These are phyloP conservation scores for Alternaria gaisen DNA, from an alignment of 2,329 filamentous ascomycete genomes.

Conservation along the genomic window DNA sequence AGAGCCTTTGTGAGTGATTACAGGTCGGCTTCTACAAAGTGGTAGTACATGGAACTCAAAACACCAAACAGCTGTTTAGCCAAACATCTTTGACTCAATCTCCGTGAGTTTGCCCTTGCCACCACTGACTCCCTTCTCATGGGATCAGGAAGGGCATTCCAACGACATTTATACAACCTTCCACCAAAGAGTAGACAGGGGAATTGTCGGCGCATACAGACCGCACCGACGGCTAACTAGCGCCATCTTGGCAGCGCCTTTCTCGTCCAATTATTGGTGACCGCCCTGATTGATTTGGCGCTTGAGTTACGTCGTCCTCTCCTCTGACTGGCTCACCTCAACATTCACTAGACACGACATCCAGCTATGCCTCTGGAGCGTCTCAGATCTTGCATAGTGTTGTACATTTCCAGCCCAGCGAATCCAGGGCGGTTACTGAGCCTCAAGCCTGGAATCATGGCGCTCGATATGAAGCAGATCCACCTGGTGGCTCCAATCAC, in stretches of 20 bases:
- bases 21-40: background rate
- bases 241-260: conserved; percentile 15
- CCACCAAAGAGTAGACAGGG: conserved; percentile 3
- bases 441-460: conserved; percentile 41
- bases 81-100: background rate
- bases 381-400: conserved; percentile 48
- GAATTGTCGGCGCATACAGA: conserved; percentile 18
- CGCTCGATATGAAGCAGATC: conserved; percentile 43
- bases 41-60: background rate
- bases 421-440: conserved; percentile 50
- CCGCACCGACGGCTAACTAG: conserved; percentile 17
- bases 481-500: conserved; percentile 47
- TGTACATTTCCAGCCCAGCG: conserved; percentile 46
- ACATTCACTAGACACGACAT: conserved; percentile 40
- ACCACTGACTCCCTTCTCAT: background rate
- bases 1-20: background rate
- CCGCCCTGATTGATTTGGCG: conserved; percentile 30
- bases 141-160: background rate
- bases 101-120: background rate
- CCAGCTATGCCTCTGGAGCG: conserved; percentile 43
- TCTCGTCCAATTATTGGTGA: conserved; percentile 33
- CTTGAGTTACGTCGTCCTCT: conserved; percentile 29
- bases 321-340: conserved; percentile 39
- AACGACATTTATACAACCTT: background rate
- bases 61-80: background rate